phyloP scores from a whole-genome alignment of 208 protist genomes.

The Vickermania ingenoplastis region DNA sequence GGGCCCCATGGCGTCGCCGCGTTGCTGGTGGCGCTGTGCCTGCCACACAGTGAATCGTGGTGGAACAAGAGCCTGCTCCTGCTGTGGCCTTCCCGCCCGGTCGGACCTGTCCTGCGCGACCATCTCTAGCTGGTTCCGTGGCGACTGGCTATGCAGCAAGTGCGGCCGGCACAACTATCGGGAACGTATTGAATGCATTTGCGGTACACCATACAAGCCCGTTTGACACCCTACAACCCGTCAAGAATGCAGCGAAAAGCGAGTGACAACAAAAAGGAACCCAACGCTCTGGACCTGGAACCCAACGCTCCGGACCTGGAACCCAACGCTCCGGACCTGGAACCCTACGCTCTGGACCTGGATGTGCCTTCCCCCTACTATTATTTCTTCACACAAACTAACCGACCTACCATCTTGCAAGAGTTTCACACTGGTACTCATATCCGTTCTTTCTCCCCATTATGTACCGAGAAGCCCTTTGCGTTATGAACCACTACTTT shows the following conservation, averaged over 20 bases:
- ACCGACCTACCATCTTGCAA: too few species aligned
- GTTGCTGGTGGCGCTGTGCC: constrained; percentile 54
- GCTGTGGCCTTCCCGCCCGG: constrained; percentile 42
- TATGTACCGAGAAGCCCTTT: too few species aligned
- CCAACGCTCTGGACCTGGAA: not conserved
- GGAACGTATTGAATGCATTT: constrained; percentile 33
- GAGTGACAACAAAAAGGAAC: not conserved
- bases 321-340: not conserved
- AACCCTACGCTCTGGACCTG: not conserved
- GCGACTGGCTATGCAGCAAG: constrained; percentile 55
- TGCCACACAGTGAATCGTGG: constrained; percentile 55
- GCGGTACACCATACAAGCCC: constrained; percentile 13
- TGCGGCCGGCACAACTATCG: constrained; percentile 57
- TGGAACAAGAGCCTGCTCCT: constrained; percentile 16
- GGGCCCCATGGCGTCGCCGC: constrained; percentile 5
- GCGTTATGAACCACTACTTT: too few species aligned
- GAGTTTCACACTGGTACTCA: too few species aligned
- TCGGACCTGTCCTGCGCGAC: constrained; percentile 24
- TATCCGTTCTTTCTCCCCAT: too few species aligned
- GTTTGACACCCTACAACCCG: not conserved
- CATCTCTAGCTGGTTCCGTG: constrained; percentile 51
- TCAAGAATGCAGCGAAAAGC: not conserved
- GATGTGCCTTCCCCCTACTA: not conserved
- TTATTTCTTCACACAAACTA: too few species aligned
- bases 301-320: not conserved